Percentiles rank a stretch among this genome's conserved stretches.
Evolutionary conservation across 2,329 filamentous ascomycete species (phyloP).

Genomic region (Fusarium neocosmosporiellum): DNA sequence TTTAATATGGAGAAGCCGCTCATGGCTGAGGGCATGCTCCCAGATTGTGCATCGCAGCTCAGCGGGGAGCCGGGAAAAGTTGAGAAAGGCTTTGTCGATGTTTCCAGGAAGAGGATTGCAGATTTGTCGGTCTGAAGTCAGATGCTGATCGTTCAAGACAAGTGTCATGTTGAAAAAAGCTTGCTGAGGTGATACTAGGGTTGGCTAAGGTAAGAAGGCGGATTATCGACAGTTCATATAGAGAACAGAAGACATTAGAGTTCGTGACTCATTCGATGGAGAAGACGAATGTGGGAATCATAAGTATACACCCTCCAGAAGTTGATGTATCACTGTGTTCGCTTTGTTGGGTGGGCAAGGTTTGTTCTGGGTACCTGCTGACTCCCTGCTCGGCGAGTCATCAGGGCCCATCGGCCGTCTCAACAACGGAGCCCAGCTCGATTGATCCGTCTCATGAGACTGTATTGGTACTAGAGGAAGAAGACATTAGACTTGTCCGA

Average conservation of each 20-base stretch:
- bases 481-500: too few species aligned
- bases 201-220: too few species aligned
- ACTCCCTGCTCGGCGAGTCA: too few species aligned
- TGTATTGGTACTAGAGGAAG: too few species aligned
- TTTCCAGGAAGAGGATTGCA: not conserved
- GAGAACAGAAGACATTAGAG: not conserved
- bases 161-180: not conserved
- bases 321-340: too few species aligned
- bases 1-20: not conserved
- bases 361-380: too few species aligned
- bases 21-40: not conserved
- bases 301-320: too few species aligned
- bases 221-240: not conserved
- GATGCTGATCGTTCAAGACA: not conserved
- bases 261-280: not conserved
- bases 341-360: too few species aligned
- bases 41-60: not conserved
- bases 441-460: too few species aligned
- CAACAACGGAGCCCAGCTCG: too few species aligned
- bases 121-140: not conserved
- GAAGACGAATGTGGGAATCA: too few species aligned
- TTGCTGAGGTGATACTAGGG: not conserved
- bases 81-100: not conserved
- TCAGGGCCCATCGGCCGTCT: too few species aligned
- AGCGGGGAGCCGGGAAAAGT: not conserved